These are phyloP conservation scores for Harrya chromipes DNA, from an alignment of 768 basidiomycete genomes.

Conservation along the genomic window DNA sequence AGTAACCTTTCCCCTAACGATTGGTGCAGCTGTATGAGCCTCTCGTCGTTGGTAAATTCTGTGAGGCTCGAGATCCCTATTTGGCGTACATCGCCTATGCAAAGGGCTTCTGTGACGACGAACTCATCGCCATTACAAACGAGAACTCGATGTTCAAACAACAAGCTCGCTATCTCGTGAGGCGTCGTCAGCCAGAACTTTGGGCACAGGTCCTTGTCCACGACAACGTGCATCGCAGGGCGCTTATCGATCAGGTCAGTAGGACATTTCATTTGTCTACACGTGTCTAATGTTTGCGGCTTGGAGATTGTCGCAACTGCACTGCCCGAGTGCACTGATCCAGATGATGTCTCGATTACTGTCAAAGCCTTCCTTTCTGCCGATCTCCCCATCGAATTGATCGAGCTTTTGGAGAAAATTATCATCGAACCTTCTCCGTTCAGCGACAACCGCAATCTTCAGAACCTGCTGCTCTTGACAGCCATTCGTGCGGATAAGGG, in stretches of 20 bases:
- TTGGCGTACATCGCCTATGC: slow-evolving; percentile 99
- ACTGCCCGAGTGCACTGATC: slow-evolving; percentile 94
- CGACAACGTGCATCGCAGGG: slow-evolving; percentile 89
- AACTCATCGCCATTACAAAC: slow-evolving; percentile 94
- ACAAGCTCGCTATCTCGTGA: slow-evolving; percentile 96
- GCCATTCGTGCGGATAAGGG: slow-evolving; percentile 98
- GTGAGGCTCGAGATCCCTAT: slow-evolving; percentile 97
- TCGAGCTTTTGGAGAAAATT: slow-evolving; percentile 98
- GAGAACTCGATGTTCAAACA: slow-evolving; percentile 99
- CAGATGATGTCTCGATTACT: slow-evolving; percentile 96
- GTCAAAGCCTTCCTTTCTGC: slow-evolving; percentile 98
- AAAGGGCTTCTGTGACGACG: slow-evolving; percentile 98
- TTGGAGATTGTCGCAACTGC: slow-evolving; percentile 87
- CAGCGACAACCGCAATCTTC: slow-evolving; percentile 95
- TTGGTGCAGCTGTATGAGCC: slow-evolving; percentile 84
- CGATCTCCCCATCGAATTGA: slow-evolving; percentile 94
- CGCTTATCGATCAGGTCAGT: slow-evolving; percentile 86
- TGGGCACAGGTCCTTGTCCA: slow-evolving; percentile 93
- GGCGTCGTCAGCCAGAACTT: slow-evolving; percentile 90
- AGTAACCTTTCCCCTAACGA: slow-evolving; percentile 6
- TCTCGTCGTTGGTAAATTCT: slow-evolving; percentile 96
- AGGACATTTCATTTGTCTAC: background rate
- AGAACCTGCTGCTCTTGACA: slow-evolving; percentile 92
- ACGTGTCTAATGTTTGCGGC: background rate
- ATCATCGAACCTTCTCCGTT: slow-evolving; percentile 96